phyloP scores from a whole-genome alignment of 495 filamentous ascomycete genomes.

The Sordaria brevicollis region DNA sequence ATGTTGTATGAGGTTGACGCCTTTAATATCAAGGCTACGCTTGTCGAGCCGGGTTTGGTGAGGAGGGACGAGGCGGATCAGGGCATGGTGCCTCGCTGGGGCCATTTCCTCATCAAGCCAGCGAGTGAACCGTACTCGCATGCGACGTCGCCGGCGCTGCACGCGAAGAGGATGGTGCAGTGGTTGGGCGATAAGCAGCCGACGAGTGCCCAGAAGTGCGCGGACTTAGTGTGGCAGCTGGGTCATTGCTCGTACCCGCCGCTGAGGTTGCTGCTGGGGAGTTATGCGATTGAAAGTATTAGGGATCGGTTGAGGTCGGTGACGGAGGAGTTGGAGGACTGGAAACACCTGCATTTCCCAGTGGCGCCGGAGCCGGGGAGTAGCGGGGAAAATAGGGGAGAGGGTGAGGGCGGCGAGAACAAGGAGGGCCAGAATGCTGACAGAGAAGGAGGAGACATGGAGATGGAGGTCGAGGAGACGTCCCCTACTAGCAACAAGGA shows the following conservation, averaged over 20 bases:
- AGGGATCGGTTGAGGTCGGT: constrained; percentile 78
- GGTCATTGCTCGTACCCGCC: constrained; percentile 90
- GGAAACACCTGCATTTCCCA: constrained; percentile 66
- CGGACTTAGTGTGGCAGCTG: constrained; percentile 94
- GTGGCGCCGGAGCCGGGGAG: constrained; percentile 20
- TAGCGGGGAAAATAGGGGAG: not conserved
- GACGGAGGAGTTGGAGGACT: constrained; percentile 91
- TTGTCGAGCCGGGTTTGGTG: constrained; percentile 85
- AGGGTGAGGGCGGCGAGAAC: not conserved
- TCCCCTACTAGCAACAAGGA: not conserved
- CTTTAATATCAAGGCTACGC: constrained; percentile 83
- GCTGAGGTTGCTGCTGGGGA: constrained; percentile 71
- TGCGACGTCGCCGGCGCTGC: constrained; percentile 67
- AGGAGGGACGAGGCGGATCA: constrained; percentile 57
- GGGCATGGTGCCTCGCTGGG: constrained; percentile 57
- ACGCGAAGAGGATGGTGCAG: constrained; percentile 88
- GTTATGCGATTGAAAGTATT: constrained; percentile 91
- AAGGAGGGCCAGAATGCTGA: not conserved
- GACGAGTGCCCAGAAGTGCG: constrained; percentile 83
- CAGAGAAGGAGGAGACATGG: not conserved
- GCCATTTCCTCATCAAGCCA: constrained; percentile 84
- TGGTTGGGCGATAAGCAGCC: constrained; percentile 91
- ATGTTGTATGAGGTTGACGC: constrained; percentile 91
- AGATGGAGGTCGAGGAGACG: not conserved
- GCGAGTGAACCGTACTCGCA: constrained; percentile 72